Conservation (phyloP, 345 rosid species). For the Trapa incisa region DNA sequence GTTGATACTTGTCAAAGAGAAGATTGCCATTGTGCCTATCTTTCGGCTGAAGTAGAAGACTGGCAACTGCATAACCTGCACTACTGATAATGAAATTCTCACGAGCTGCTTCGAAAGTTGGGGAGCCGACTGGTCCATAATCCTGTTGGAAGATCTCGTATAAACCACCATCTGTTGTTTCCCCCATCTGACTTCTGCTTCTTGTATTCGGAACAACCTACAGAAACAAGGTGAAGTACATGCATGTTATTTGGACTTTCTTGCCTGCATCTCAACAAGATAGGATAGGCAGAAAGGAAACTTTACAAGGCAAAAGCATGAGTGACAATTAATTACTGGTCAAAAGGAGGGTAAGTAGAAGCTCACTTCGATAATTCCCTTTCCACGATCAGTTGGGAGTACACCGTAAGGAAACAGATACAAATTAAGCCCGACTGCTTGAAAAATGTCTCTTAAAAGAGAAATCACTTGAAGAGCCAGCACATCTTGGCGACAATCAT, state of each 20-base stretch:
- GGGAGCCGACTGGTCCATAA: slow-evolving; percentile 87
- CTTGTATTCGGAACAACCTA: slow-evolving; percentile 94
- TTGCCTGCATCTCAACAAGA: background rate
- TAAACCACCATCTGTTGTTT: slow-evolving; percentile 96
- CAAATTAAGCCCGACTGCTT: slow-evolving; percentile 74
- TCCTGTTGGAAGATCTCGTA: slow-evolving; percentile 98
- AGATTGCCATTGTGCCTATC: slow-evolving; percentile 99
- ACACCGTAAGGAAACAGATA: slow-evolving; percentile 96
- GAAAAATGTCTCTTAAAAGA: slow-evolving; percentile 81
- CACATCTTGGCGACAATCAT: slow-evolving; percentile 98
- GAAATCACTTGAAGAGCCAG: slow-evolving; percentile 98
- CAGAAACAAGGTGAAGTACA: background rate
- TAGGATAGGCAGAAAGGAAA: background rate
- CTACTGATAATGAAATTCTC: slow-evolving; percentile 90
- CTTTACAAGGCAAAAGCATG: background rate
- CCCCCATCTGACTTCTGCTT: slow-evolving; percentile 99
- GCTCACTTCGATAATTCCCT: slow-evolving; percentile 92
- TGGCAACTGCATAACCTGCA: slow-evolving; percentile 98
- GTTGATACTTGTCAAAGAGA: slow-evolving; percentile 72
- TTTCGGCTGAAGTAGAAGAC: slow-evolving; percentile 94
- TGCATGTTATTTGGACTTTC: background rate
- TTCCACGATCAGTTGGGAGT: slow-evolving; percentile 94
- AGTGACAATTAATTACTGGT: background rate
- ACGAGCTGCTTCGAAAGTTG: slow-evolving; percentile 86
- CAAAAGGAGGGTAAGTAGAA: background rate